These are phyloP conservation scores for Teunomyces pallodes DNA, from an alignment of 805 yeast species.

Conservation along the genomic window DNA sequence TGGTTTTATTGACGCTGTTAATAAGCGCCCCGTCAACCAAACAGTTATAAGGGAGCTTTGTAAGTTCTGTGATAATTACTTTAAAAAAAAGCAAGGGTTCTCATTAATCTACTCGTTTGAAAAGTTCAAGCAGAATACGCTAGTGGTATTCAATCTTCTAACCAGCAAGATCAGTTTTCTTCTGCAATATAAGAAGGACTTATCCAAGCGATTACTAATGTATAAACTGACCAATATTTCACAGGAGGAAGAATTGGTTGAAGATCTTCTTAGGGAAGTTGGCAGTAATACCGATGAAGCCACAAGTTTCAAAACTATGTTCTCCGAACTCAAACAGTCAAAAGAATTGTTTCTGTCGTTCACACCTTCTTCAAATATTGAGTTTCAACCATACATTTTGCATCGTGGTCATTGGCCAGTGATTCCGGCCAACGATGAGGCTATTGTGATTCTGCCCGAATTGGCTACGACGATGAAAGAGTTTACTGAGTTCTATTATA, in stretches of 20 bases:
- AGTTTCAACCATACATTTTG: constrained; percentile 31
- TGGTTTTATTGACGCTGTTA: constrained; percentile 21
- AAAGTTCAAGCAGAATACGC: constrained; percentile 16
- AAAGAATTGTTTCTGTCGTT: constrained; percentile 4
- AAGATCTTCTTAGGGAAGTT: constrained; percentile 17
- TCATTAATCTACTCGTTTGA: constrained; percentile 12
- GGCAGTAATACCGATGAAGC: constrained; percentile 34
- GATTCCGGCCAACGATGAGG: constrained; percentile 23
- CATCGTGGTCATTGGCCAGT: constrained; percentile 42
- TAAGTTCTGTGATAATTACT: constrained; percentile 30
- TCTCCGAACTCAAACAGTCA: constrained; percentile 29
- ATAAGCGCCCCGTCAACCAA: constrained; percentile 11
- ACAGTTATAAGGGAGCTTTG: constrained; percentile 22
- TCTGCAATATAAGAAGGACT: constrained; percentile 28
- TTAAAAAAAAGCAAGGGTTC: constrained; percentile 13
- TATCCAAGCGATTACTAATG: constrained; percentile 36
- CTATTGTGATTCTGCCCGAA: constrained; percentile 22
- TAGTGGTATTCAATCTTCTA: constrained; percentile 30
- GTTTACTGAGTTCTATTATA: constrained; percentile 20
- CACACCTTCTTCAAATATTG: constrained; percentile 9
- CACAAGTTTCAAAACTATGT: constrained; percentile 29
- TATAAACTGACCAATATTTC: constrained; percentile 16
- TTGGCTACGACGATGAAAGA: constrained; percentile 17
- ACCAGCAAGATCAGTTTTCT: constrained; percentile 34
- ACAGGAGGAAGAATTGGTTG: constrained; percentile 23